Evolutionary conservation across 768 basidiomycete species (phyloP), one percentile per base, ranked within the genome.

Genomic region (Psilocybe azurescens): DNA sequence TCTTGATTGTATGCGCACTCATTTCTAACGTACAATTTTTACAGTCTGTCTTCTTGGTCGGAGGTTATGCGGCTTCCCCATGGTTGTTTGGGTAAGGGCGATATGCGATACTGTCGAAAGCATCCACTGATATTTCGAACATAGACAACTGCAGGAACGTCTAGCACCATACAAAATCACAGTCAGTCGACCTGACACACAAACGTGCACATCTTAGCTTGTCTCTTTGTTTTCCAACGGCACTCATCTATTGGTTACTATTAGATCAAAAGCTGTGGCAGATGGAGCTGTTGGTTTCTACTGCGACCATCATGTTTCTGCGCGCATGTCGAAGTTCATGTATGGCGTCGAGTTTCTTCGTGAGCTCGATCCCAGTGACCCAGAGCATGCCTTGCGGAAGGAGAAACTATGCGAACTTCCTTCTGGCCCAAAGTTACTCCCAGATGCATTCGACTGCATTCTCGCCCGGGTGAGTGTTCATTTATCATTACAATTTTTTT

Each of bases 221-320:
- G 20, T 60, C 50, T 57, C 24, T 24, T 24, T 57, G 54, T 61
- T 41, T 51, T 39, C 7, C 32, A 14, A 28, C 18, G 9, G 52
- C 16, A 5, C n/a, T 11, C 30, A 18, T 24, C 29, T 33, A 44
- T 30, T 29, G 32, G 33, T 5, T 53, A 24, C 55, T 6, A 16
- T 24, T 65, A 93, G 91, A 13, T 92, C 92, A 16, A 94, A 94
- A 73, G 91, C 92, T 3, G 91, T 93, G 6, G 90, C 92, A 32
- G 90, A 94, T 64, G 91, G 92, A 28, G 90, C 91, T 1, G 85
- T 93, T 64, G 90, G 90, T 30, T 94, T 93, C 74, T 93, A 91
- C 74, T 90, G 89, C 65, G 91, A 93, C 68, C 92, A 93, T 63
- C 88, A 92, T 66, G 92, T 94, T 58, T 89, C 89, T 4, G 89